Evolutionary conservation across 257 asterid genomes (phyloP).

Genomic region (Cruciata laevipes): DNA sequence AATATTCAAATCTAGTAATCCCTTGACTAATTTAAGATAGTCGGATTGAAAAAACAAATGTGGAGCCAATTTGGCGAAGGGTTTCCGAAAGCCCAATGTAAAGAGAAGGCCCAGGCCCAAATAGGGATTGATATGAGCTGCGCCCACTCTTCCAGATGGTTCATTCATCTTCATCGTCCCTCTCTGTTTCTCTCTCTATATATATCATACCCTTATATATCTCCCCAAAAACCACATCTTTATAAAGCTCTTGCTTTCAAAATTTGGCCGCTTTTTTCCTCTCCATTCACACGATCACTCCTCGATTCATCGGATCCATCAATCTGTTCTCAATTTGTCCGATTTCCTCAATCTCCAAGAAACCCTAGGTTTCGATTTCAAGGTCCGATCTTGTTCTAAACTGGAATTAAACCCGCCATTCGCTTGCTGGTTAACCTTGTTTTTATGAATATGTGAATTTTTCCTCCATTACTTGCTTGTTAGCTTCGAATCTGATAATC

Average conservation of each 20-base stretch:
- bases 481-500: neutral
- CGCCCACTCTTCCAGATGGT: neutral
- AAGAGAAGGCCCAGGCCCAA: neutral
- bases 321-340: neutral
- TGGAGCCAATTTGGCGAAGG: neutral
- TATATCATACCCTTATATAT: neutral
- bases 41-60: neutral
- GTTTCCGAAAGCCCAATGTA: neutral
- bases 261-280: slow-evolving; percentile 1
- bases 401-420: neutral
- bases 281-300: neutral
- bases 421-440: neutral
- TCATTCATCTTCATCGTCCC: slow-evolving; percentile 20
- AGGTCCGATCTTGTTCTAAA: neutral
- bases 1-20: no score
- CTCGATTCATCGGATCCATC: neutral
- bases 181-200: slow-evolving; percentile 3
- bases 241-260: slow-evolving; percentile 3
- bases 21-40: no score
- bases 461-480: neutral
- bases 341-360: neutral
- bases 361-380: slow-evolving; percentile 5
- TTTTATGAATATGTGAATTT: neutral
- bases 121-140: neutral
- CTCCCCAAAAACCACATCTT: neutral